Conservation (phyloP, 306 rosid genomes). For the peach (Prunus persica) region Prunus_persica_NCBIv2 NC_034009.1:30677001-30677500, state of each 20-base stretch:
- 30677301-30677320: conserved; percentile 63
- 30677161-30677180: conserved; percentile 54
- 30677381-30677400: background rate
- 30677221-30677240: conserved; percentile 75
- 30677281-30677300: conserved; percentile 52
- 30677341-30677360: conserved; percentile 57
- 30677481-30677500: conserved; percentile 78
- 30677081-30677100: conserved; percentile 62
- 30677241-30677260: conserved; percentile 84
- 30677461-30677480: conserved; percentile 71
- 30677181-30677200: conserved; percentile 44
- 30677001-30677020: background rate
- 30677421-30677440: background rate
- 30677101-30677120: conserved; percentile 46
- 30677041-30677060: background rate
- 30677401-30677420: background rate
- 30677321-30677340: conserved; percentile 68
- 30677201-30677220: conserved; percentile 69
- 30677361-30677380: background rate
- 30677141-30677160: conserved; percentile 56
- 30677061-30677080: conserved; percentile 7
- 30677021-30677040: background rate
- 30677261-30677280: conserved; percentile 56
- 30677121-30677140: conserved; percentile 59
- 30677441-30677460: conserved; percentile 41